Evolutionary conservation across 2,329 filamentous ascomycete genomes (phyloP).

Genomic region (Fusarium nodosum): DNA sequence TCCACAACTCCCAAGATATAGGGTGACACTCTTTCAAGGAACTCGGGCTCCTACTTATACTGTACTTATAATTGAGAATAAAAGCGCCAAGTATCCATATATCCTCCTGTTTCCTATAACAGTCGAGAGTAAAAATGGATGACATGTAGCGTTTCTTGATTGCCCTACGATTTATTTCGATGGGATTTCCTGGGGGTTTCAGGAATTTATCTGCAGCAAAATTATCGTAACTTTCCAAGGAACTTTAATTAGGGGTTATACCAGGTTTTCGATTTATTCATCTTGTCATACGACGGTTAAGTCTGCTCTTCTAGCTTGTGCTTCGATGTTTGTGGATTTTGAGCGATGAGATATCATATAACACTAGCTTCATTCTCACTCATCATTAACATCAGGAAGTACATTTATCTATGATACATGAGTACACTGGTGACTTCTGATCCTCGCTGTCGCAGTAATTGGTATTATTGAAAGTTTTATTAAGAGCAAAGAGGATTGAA

Average conservation of each 20-base stretch:
- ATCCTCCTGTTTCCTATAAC: neutral
- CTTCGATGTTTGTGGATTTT: neutral
- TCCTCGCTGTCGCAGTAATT: neutral
- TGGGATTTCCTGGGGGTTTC: too few species aligned
- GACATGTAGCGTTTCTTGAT: neutral
- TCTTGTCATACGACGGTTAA: too few species aligned
- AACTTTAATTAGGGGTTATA: neutral
- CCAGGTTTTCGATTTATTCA: too few species aligned
- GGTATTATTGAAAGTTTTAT: neutral
- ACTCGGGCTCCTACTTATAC: neutral
- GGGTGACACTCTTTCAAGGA: neutral
- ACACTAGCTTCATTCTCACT: neutral
- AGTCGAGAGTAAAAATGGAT: too few species aligned
- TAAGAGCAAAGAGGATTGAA: neutral
- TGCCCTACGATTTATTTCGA: neutral
- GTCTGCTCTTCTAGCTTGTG: neutral
- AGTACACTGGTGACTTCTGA: rapidly evolving
- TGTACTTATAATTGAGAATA: too few species aligned
- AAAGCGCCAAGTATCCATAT: neutral
- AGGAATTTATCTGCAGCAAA: neutral
- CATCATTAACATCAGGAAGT: too few species aligned
- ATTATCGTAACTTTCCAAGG: neutral
- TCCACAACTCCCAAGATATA: too few species aligned
- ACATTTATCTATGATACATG: neutral
- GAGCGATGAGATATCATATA: too few species aligned